Evolutionary conservation across 352 stramenopile species (phyloP), one percentile per base, ranked within the genome.

Genomic region (Phytophthora ohioensis): DNA sequence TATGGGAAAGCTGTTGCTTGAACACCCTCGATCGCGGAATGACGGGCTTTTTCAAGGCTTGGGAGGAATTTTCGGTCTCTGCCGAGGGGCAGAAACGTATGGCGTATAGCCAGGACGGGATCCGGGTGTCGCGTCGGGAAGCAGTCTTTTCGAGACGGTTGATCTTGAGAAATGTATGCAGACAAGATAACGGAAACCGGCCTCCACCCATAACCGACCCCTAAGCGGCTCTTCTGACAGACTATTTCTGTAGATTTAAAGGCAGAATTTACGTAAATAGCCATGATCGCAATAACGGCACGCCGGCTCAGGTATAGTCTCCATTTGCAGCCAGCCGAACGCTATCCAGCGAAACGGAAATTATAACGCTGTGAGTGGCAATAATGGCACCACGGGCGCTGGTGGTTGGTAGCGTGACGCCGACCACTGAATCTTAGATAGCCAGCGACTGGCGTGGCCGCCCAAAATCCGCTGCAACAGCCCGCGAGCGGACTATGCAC

Each of bases 21-120:
- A 54, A 73, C 56, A 52, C 57, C 52, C 59, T 63, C 54, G 64
- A 78, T 79, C 69, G 68, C 63, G 43, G 68, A 79, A 79, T 79
- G 72, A 79, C 47, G n/a, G 35, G 49, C 27, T 27, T 51, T 63
- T 30, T 51, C 17, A 46, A 46, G 38, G 35, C 30, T 41, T 38
- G 31, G 56, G 12, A 48, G 17, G 59, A 64, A 78, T 64, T 71
- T 71, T 69, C 17, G 31, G 46, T 61, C 64, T 71, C 64, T 65
- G 47, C 69, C 54, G 34, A 64, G 43, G 53, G 57, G 51, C 56
- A 67, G 54, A 66, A 71, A 62, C 57, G 53, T 42, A 69, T 68
- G 35, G 57, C 21, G 13, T 27, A 55, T 45, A 65, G 49, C 36
- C 62, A 17, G 52, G 39, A 3, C 38, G 48, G 9, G 17, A n/a